A percentile compares a stretch with the other conserved stretches of the same genome.
phyloP scores from a whole-genome alignment of 176 grass and related monocot species.

The Thinopyrum elongatum region DNA sequence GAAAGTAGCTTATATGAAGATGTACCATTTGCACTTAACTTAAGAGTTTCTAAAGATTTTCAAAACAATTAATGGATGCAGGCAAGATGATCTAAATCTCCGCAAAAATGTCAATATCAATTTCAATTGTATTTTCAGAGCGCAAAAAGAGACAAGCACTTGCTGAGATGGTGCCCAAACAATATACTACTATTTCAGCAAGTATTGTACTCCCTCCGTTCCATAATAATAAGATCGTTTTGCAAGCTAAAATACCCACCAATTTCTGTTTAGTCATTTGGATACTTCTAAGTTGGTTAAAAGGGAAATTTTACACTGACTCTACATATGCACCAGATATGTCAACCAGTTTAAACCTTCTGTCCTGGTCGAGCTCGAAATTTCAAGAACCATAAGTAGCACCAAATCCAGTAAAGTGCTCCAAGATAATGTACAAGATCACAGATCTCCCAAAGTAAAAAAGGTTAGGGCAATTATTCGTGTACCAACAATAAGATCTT shows the following conservation, averaged over 20 bases:
- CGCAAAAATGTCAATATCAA: background rate
- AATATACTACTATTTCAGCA: background rate
- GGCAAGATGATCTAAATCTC: background rate
- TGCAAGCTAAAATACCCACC: background rate
- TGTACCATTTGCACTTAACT: background rate
- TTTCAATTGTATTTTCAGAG: background rate
- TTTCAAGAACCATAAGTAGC: background rate
- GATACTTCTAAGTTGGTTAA: background rate
- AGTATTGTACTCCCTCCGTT: background rate
- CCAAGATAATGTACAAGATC: background rate
- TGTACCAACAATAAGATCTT: background rate
- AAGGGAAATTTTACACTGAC: background rate
- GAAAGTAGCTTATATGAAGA: background rate
- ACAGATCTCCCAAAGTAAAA: background rate
- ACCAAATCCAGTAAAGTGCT: background rate
- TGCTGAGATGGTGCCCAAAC: background rate
- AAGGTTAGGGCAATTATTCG: background rate
- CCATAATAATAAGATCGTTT: no score
- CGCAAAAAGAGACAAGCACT: background rate
- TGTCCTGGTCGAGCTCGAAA: background rate
- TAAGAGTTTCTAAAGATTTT: background rate
- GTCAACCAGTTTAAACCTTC: background rate
- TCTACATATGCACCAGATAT: background rate
- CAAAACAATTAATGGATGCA: background rate
- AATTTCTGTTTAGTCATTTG: background rate